Percentiles rank a stretch among this genome's conserved stretches.
phyloP scores from a whole-genome alignment of 495 filamentous ascomycete species.

The Aspergillus bridgeri region DNA sequence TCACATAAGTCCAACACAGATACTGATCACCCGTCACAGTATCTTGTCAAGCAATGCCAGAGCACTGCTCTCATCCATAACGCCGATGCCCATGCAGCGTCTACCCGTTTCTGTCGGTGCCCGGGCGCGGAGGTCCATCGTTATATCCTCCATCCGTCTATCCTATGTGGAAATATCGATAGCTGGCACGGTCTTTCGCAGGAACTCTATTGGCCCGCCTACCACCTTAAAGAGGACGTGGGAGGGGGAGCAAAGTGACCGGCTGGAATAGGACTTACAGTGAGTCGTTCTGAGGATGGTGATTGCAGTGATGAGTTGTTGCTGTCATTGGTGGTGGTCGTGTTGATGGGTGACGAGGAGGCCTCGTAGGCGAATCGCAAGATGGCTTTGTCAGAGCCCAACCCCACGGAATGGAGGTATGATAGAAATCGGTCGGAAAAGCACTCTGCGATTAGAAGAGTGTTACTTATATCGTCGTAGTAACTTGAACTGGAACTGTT shows the following conservation, averaged over 20 bases:
- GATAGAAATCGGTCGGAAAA: constrained; percentile 17
- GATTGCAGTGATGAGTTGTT: neutral
- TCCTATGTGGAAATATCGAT: neutral
- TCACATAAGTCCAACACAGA: no score
- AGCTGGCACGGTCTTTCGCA: neutral
- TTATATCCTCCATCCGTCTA: neutral
- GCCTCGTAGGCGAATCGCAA: constrained; percentile 17
- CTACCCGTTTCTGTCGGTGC: neutral
- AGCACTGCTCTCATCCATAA: neutral
- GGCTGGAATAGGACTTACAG: constrained; percentile 8
- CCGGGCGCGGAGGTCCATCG: neutral
- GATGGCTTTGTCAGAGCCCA: constrained; percentile 16
- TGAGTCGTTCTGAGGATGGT: neutral
- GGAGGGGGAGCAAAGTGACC: constrained; percentile 4
- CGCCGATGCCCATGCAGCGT: neutral
- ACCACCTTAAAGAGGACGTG: no score
- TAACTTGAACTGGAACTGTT: constrained; percentile 3
- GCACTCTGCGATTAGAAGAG: constrained; percentile 11
- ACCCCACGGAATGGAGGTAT: constrained; percentile 16
- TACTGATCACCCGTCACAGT: no score
- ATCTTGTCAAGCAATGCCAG: neutral
- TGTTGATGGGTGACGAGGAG: constrained; percentile 9
- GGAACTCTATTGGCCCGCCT: neutral
- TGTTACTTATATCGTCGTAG: constrained; percentile 16
- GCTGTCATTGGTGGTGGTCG: neutral